phyloP scores from a whole-genome alignment of 75 land plant genomes.

The Azolla pinnata region DNA sequence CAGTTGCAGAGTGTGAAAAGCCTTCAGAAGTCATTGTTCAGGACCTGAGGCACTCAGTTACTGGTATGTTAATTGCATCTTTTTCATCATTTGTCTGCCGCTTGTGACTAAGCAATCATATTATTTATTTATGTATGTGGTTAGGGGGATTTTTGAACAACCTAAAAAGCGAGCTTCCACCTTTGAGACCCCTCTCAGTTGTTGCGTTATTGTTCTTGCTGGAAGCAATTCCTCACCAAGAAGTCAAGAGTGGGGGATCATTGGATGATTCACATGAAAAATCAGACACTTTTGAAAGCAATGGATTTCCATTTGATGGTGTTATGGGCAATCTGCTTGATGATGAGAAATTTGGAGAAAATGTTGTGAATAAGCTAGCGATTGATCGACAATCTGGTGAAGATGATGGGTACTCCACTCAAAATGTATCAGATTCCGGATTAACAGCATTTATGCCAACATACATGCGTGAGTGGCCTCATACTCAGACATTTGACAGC shows the following conservation, averaged over 20 bases:
- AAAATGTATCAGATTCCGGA: not conserved
- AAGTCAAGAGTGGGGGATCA: not conserved
- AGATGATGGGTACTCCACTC: slow-evolving; percentile 3
- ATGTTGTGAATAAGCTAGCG: slow-evolving; percentile 5
- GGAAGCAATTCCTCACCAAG: slow-evolving; percentile 54
- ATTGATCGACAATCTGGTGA: slow-evolving; percentile 5
- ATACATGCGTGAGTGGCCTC: slow-evolving; percentile 53
- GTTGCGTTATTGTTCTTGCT: slow-evolving; percentile 70
- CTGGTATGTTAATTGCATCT: not conserved
- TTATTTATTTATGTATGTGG: too few species aligned
- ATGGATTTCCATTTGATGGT: not conserved
- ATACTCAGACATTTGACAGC: slow-evolving; percentile 80
- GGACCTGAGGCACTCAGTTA: not conserved
- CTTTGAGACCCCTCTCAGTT: slow-evolving; percentile 83
- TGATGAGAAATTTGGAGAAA: slow-evolving; percentile 8
- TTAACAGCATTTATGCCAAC: slow-evolving; percentile 4
- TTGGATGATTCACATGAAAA: not conserved
- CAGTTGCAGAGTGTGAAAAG: slow-evolving; percentile 10
- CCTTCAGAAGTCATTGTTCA: not conserved
- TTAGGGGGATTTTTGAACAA: slow-evolving; percentile 76
- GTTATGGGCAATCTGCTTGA: not conserved
- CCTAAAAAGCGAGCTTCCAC: slow-evolving; percentile 85
- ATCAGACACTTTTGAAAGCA: not conserved
- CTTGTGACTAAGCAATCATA: too few species aligned
- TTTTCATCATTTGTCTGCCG: too few species aligned